Evolutionary conservation across 1,139 yeast genomes (phyloP).

Genomic region (Saccharomyces hybrid): DNA sequence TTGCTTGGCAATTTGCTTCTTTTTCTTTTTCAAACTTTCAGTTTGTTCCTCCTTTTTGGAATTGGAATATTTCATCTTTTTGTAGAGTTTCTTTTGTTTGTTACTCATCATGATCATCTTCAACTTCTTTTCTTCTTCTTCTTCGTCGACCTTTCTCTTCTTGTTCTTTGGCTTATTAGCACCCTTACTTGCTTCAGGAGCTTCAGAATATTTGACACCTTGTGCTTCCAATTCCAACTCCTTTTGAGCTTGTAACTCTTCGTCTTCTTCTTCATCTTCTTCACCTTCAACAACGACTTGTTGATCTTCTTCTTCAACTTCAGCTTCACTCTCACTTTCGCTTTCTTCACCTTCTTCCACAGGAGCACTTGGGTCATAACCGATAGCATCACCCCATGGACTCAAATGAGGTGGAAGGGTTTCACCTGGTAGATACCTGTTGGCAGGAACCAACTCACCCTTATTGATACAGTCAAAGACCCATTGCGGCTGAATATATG

Average conservation of each 20-base stretch:
- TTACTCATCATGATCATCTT: constrained; percentile 96
- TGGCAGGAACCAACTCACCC: constrained; percentile 64
- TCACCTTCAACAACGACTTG: constrained; percentile 33
- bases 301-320: constrained; percentile 40
- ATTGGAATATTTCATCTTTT: constrained; percentile 90
- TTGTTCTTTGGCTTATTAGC: constrained; percentile 28
- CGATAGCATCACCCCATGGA: constrained; percentile 97
- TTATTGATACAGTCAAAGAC: constrained; percentile 85
- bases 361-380: constrained; percentile 71
- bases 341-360: constrained; percentile 46
- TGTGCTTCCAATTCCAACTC: constrained; percentile 88
- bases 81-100: constrained; percentile 89
- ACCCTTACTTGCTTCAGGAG: constrained; percentile 27
- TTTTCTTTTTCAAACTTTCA: constrained; percentile 68
- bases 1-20: constrained; percentile 64
- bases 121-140: constrained; percentile 77
- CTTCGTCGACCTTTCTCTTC: constrained; percentile 40
- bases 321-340: constrained; percentile 44
- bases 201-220: constrained; percentile 70
- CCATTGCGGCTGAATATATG: constrained; percentile 98
- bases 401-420: constrained; percentile 92
- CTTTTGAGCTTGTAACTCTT: constrained; percentile 60
- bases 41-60: constrained; percentile 77
- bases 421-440: constrained; percentile 88
- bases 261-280: constrained; percentile 45